Base-by-base conservation (phyloP, 23 red algal genomes). In the Agarophyton chilense region DNA sequence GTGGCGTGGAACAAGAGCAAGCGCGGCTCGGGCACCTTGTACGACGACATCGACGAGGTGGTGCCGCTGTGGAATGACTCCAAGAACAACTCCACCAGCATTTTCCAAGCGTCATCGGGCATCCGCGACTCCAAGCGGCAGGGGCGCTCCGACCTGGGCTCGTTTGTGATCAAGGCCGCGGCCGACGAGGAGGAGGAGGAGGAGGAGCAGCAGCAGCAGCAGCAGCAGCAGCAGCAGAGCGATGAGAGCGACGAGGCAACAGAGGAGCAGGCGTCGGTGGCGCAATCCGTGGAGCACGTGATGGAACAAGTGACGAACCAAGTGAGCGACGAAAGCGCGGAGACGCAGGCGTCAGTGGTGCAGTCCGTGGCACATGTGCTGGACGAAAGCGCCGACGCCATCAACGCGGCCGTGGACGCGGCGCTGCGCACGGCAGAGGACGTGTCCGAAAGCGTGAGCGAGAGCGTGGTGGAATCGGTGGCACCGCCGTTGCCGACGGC, bases 1-100 rank as follows among this genome's bases (percentile, higher is more conserved):
- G 79, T 92, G 31, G 80, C 79, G 2, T 92, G 89, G 89, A 78
- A 76, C 41, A 83, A 84, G 71, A 24, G 76, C 47, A 84, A 51
- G 29, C 89, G 89, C 2, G 62, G 50, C 13, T 31, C 62, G 7
- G 89, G 79, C 33, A 18, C 63, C 7, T 65, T 72, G 13, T 52
- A 65, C 33, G 89, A 74, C 35, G 79, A 67, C 18, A 68, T 84
- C 32, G 89, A 84, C 49, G 89, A 84, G 51, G 64, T 84, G 9
- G 81, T 78, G 56, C 89, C 89, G 9, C 57, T 92, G 57, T 92
- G 78, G 89, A 36, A 42, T 34, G 17, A 28, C 19, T 31, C 81
- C 18, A 92, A 92, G 79, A 33, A 31, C 2, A 74, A 50, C 21
- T 84, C 79, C 29, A 83, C 42, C 21, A 63, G 78, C 66, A 78